Evolutionary conservation across 495 filamentous ascomycete genomes (phyloP), one percentile per base, ranked within the genome.

Genomic region (Chaetomium fimeti): DNA sequence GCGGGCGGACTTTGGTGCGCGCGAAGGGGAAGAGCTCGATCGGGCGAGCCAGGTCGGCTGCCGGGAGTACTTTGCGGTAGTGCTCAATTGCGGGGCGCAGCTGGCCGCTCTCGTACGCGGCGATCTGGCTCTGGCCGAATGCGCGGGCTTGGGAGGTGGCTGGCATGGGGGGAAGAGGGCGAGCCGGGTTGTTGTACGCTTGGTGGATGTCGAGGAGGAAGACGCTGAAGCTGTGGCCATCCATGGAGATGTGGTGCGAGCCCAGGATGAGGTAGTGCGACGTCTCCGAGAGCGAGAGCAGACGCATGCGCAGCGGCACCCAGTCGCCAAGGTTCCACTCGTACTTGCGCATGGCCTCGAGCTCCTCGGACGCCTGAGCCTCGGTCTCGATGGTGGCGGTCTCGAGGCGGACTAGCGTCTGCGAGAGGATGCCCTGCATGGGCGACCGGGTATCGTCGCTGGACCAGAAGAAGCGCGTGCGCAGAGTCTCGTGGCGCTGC

Each of bases 401-500:
- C 24, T 72, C 71, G 1, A 74, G 51, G 0, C 40, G 27, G 9
- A 71, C 42, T 1, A 36, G 27, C 0, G 69, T 32, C 0, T 27
- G 20, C 7, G 60, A n/a, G 12, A 72, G 40, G 9, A 74, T 40
- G 0, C 28, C 66, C 42, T 73, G 67, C 58, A 59, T 36, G 1
- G 63, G 57, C 32, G n/a, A 27, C 22, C 24, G n/a, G 22, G 42
- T 63, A 11, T 66, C 55, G 51, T 66, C 69, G 24, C 40, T 47
- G 22, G 47, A 49, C 47, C 47, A 49, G 56, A 60, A 38, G 64
- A 70, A 69, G 40, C 27, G 49, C 0, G 81, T 84, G 0, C 81
- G 68, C 0, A 83, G 61, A 0, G 79, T 63, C 63, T 84, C 81
- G 59, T 85, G 82, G 5, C 75, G 70, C 57, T 61, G 6, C 0